Conservation (phyloP, 2,329 filamentous ascomycete genomes). For the Microascus cirrosus region DNA sequence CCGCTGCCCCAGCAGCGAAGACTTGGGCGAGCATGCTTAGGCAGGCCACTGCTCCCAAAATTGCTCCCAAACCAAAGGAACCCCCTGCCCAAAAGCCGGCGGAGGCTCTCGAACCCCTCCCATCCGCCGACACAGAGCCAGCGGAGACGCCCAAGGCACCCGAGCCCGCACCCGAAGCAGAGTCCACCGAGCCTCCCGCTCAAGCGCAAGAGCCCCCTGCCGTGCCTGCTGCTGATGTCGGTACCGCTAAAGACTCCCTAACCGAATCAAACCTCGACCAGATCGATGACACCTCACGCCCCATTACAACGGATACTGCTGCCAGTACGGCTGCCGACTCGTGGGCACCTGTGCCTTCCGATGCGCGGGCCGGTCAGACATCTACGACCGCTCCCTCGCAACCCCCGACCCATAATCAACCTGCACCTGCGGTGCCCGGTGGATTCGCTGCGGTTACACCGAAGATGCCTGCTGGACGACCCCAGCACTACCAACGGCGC, state of each 20-base stretch:
- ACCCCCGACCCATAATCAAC: conserved; percentile 47
- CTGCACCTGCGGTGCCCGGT: conserved; percentile 42
- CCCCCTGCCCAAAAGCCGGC: conserved; percentile 31
- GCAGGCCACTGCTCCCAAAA: conserved; percentile 46
- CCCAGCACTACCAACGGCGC: conserved; percentile 48
- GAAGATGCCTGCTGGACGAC: conserved; percentile 46
- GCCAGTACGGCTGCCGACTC: conserved; percentile 85
- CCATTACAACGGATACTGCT: conserved; percentile 58
- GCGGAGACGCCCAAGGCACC: neutral
- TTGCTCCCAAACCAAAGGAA: conserved; percentile 42
- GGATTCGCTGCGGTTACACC: conserved; percentile 72
- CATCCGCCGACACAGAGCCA: conserved; percentile 13
- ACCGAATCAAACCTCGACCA: conserved; percentile 90
- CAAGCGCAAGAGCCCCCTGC: conserved; percentile 11
- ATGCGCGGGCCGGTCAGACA: conserved; percentile 50
- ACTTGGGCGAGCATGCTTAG: conserved; percentile 71
- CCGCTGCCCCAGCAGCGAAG: conserved; percentile 33
- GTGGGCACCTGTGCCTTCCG: conserved; percentile 57
- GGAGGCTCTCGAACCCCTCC: conserved; percentile 15
- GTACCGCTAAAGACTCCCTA: conserved; percentile 68
- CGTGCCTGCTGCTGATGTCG: conserved; percentile 44
- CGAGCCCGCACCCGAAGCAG: conserved; percentile 19
- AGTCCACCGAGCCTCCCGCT: conserved; percentile 9
- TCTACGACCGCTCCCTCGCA: conserved; percentile 44
- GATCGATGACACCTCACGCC: conserved; percentile 69